Conservation (phyloP, 148 eudicot species). For the Rhododendron henanense region DNA sequence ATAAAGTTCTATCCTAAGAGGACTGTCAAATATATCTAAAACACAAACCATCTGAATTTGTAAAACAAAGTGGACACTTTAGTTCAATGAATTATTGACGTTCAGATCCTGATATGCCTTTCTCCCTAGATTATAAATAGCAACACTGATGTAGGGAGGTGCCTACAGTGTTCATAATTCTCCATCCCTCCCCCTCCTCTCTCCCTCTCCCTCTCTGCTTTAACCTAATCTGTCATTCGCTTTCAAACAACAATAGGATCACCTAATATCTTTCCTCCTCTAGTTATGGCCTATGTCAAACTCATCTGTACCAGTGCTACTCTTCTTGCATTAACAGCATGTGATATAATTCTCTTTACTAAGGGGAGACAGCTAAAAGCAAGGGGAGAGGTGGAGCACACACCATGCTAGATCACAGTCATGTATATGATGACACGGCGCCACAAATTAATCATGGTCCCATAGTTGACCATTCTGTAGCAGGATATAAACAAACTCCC, state of each 20-base stretch:
- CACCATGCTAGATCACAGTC: not conserved
- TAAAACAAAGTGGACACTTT: not conserved
- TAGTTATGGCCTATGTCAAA: constrained; percentile 20
- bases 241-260: not conserved
- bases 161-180: not conserved
- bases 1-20: not conserved
- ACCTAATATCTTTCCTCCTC: not conserved
- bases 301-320: constrained; percentile 4
- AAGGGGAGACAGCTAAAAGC: constrained; percentile 30
- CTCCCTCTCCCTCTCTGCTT: not conserved
- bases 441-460: not conserved
- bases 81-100: not conserved
- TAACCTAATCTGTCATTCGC: not conserved
- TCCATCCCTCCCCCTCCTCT: not conserved
- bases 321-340: constrained; percentile 16
- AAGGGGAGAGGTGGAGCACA: constrained; percentile 1
- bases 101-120: not conserved
- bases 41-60: not conserved
- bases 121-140: not conserved
- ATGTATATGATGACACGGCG: not conserved
- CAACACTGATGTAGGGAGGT: not conserved
- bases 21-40: not conserved
- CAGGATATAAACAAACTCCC: not conserved
- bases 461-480: not conserved
- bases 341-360: constrained; percentile 12